Evolutionary conservation across 2,329 filamentous ascomycete genomes (phyloP), one percentile per base, ranked within the genome.

Genomic region (Calycina herbarum): DNA sequence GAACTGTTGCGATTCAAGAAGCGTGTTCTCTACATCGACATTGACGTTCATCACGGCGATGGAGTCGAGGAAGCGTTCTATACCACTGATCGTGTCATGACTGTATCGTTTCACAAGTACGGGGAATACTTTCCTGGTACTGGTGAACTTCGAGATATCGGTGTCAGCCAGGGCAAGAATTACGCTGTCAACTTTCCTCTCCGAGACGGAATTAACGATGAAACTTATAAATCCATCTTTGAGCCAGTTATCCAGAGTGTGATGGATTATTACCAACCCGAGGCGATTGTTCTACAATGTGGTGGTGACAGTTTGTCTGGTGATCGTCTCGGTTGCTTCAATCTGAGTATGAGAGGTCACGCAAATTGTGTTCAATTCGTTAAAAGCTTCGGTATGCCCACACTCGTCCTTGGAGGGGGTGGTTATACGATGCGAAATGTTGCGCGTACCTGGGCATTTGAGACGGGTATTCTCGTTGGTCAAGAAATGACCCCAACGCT

Each of bases 361-460:
- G 94, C 94, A 71, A 93, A 93, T 78, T 99, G 95, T 77, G 93
- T 98, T 71, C 90, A 89, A 70, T 98, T 90, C 73, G 92, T 96
- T 71, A 97, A 97, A 79, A 89, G 86, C 68, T 94, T 94, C 76
- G 85, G 87, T 35, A 83, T 95, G 10, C 95, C 95, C 0, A 89
- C 96, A 2, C 85, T 99, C n/a, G 90, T 99, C 24, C 87, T 99
- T 20, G 95, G 95, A 38, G 95, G 95, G 17, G 95, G 95, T 69
- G 95, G 95, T 59, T 99, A 99, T 79, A 99, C 95, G 0, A 96
- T 96, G 78, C 90, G 95, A 69, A 99, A 99, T 71, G 95, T 99
- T 11, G 94, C 95, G 20, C 91, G 95, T 60, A 95, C 94, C 5
- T 99, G 95, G 95, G 94, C 94, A 6, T 96, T 94, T 77, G 95